Conservation (phyloP, 2,329 filamentous ascomycete species). For the Alternaria sp. region DNA sequence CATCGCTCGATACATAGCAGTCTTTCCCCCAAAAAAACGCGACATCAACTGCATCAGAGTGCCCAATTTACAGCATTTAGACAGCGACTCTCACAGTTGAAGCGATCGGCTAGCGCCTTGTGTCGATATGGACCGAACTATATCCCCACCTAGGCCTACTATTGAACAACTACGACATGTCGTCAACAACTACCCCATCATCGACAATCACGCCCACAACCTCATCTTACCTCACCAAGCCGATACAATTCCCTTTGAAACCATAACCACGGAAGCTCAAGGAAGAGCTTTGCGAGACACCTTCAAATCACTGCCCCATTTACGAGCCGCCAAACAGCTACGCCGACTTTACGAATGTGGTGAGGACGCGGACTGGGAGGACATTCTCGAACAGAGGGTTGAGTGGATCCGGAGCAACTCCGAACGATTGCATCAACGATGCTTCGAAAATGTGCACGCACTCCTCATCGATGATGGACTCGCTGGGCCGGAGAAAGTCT, state of each 20-base stretch:
- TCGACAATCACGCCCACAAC: conserved; percentile 77
- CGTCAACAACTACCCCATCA: conserved; percentile 60
- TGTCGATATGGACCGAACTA: conserved; percentile 26
- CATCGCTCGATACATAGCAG: neutral
- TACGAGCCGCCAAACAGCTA: conserved; percentile 74
- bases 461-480: conserved; percentile 82
- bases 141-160: conserved; percentile 27
- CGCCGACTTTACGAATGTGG: conserved; percentile 67
- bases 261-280: conserved; percentile 75
- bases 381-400: conserved; percentile 58
- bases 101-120: neutral
- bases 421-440: conserved; percentile 66
- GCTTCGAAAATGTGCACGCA: conserved; percentile 74
- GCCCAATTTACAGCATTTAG: neutral
- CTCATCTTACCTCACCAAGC: conserved; percentile 63
- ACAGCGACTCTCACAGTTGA: neutral
- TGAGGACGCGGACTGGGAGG: conserved; percentile 64
- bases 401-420: conserved; percentile 55
- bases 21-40: neutral
- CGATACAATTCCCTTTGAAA: conserved; percentile 61
- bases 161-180: conserved; percentile 43
- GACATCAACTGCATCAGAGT: neutral
- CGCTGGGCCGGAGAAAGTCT: conserved; percentile 59
- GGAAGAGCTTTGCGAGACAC: conserved; percentile 71
- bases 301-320: conserved; percentile 68